phyloP scores from a whole-genome alignment of 2,329 filamentous ascomycete genomes.

The Ophiostoma sp. region DNA sequence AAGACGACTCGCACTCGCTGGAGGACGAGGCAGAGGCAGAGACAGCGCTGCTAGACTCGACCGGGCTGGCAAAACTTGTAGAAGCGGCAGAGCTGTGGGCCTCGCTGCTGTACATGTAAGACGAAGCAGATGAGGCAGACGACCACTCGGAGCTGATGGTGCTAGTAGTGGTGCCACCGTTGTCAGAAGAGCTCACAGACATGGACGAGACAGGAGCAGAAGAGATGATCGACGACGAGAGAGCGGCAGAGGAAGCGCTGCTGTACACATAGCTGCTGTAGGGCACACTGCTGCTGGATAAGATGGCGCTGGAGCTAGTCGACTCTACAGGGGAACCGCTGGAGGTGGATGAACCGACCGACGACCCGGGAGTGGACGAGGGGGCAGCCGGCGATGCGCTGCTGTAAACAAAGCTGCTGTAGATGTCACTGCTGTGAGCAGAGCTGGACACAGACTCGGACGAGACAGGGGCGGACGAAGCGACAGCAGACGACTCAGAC shows the following conservation, averaged over 20 bases:
- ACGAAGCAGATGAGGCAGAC: background rate
- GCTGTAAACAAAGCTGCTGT: background rate
- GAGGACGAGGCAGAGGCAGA: background rate
- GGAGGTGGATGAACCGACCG: constrained; percentile 1
- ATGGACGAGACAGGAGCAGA: constrained; percentile 1
- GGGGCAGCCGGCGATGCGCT: background rate
- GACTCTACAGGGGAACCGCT: background rate
- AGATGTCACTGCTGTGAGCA: background rate
- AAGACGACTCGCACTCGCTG: constrained; percentile 4
- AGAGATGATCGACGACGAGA: background rate
- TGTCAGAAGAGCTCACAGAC: background rate
- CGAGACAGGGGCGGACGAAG: background rate
- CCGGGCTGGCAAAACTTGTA: constrained; percentile 12
- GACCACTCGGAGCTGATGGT: constrained; percentile 12
- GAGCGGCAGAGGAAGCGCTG: background rate
- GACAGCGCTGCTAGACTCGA: constrained; percentile 5
- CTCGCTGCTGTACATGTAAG: background rate
- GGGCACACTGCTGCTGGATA: background rate
- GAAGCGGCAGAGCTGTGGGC: constrained; percentile 2
- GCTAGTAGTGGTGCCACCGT: constrained; percentile 9
- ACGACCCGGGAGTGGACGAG: background rate
- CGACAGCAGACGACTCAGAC: background rate
- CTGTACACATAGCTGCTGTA: constrained; percentile 6
- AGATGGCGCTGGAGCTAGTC: background rate
- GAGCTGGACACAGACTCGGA: background rate